Conservation (phyloP, 75 land plant genomes). For the Sequoiadendron giganteum region DNA sequence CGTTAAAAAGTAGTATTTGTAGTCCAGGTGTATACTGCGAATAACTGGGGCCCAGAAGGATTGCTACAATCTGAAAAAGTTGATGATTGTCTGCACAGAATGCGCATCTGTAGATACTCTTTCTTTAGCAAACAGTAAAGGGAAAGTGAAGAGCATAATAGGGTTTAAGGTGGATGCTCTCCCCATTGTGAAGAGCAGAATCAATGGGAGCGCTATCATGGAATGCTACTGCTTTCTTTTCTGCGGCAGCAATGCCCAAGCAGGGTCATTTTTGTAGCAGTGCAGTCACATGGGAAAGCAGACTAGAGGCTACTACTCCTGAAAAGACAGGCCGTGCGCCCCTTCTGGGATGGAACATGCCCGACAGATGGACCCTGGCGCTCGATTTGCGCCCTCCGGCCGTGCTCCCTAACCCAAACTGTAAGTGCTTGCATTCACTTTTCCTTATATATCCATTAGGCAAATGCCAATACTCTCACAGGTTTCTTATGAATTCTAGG, state of each 20-base stretch:
- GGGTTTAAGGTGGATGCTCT: background rate
- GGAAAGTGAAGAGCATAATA: background rate
- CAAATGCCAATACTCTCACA: too few species aligned
- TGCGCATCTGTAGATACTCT: too few species aligned
- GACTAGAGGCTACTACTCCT: background rate
- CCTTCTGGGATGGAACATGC: conserved; percentile 12
- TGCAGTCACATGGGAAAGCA: background rate
- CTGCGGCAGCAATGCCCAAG: too few species aligned
- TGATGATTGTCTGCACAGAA: too few species aligned
- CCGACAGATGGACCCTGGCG: conserved; percentile 4
- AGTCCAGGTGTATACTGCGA: too few species aligned
- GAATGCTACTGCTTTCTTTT: background rate
- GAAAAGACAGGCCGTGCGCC: background rate
- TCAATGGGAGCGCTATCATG: conserved; percentile 5
- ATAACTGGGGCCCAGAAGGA: too few species aligned
- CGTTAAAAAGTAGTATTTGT: too few species aligned
- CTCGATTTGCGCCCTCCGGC: background rate
- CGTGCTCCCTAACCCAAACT: background rate
- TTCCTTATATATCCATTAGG: background rate
- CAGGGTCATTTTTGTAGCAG: background rate
- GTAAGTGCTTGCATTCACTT: conserved; percentile 3
- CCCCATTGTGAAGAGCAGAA: background rate
- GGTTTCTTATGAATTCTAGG: too few species aligned
- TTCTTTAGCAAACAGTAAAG: too few species aligned
- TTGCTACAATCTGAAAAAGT: too few species aligned